Base-by-base conservation (phyloP, 768 basidiomycete genomes). In the Trametes sanguinea region DNA sequence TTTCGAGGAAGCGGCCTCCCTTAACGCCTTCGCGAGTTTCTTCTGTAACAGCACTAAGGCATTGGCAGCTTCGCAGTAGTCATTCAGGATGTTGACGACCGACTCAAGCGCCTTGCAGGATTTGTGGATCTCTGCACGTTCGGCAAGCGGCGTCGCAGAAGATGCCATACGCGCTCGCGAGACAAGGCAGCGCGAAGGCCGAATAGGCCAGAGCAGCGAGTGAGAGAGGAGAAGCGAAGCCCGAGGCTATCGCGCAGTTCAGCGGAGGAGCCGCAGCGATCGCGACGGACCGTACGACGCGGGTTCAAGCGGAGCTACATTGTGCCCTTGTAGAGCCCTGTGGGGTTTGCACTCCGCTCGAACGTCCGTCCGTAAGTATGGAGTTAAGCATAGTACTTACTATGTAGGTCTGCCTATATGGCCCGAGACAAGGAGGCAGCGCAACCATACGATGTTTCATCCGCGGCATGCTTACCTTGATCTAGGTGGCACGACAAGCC, bases 81-180 rank as follows among this genome's bases (percentile, higher is more conserved):
- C 88, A 68, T 83, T 85, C 60, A 93, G 78, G 50, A 85, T 74
- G 64, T 78, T 81, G 60, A 90, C 81, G 33, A 92, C 81, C 10
- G 78, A 76, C 66, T 93, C 90, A 57, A 92, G 77, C 2, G 88
- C 80, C 71, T 87, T 88, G 80, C 92, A 92, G 6, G 88, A 85
- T 73, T 87, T 92, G 79, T 92, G 91, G 13, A 93, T 81, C 64
- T 92, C 90, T 16, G 77, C 71, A 22, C 89, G 83, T 57, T 92
- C 90, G 7, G 83, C 81, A 8, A 87, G 27, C 37, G 72, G 61
- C 55, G 67, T 55, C 14, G 30, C 27, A 30, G 57, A 29, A 27
- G 65, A 62, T 37, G 61, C 53, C 65, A 66, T 66, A 39, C 6
- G 35, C n/a, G 50, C 8, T 27, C 39, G 39, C 6, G 50, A 56